Evolutionary conservation across 805 yeast genomes (phyloP), one percentile per base, ranked within the genome.

Genomic region (Nakazawaea ernobii): DNA sequence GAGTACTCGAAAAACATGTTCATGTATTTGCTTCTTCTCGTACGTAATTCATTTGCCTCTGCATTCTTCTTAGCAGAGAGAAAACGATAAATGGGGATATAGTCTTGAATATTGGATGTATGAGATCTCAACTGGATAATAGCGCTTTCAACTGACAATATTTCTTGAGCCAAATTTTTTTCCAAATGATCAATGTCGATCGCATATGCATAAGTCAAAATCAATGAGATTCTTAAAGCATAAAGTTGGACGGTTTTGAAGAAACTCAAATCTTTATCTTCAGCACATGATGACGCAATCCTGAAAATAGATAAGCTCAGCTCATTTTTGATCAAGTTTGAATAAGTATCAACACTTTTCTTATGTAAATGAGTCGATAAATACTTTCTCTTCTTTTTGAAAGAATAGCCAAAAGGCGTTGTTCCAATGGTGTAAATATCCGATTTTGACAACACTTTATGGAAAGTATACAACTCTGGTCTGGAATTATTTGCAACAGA

Each of bases 401-500:
- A 82, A 2, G 77, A 65, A 0, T 59, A 62, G 1, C 83, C 76
- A 49, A 67, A 72, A 1, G 87, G 87, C 0, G 86, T 81, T 1
- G 86, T 78, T 0, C 88, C 88, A 14, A 82, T 69, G 0, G 88
- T 82, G 53, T 72, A 77, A 0, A 84, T 80, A 46, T 74, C 79
- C 0, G 77, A 70, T 24, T 69, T 62, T 0, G 84, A 73, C 38
- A 84, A 68, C 2, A 84, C 69, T 15, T 70, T 66, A 62, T 86
- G 94, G 63, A 86, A 86, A 1, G 90, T 83, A 60, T 77, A 77
- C 46, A 75, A 67, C 17, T 71, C 62, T 0, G 94, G 94, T 37
- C 95, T 66, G 1, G 92, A 85, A 54, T 79, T 82, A 50, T 77
- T 77, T 3, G 81, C 75, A 32, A 68, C 59, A 7, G 80, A 65